Conservation (phyloP, 345 rosid genomes). For the Pugionium dolabratum region DNA sequence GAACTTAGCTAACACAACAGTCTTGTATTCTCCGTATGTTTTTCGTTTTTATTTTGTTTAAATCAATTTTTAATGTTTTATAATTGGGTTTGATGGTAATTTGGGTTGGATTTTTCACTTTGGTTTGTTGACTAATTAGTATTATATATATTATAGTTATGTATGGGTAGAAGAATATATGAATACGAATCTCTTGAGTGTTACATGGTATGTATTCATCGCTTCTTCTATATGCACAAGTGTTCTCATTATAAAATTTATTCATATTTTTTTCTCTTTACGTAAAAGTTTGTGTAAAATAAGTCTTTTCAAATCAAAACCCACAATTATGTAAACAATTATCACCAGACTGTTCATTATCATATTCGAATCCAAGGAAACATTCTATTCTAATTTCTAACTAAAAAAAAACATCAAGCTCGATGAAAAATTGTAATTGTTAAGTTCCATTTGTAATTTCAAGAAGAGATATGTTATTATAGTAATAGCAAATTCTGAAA, state of each 20-base stretch:
- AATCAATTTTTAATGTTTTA: conserved; percentile 22
- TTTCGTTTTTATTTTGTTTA: conserved; percentile 3
- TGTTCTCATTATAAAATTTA: conserved; percentile 8
- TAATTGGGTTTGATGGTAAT: conserved; percentile 29
- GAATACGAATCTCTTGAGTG: conserved; percentile 31
- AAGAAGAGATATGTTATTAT: too few species aligned
- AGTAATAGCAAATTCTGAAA: too few species aligned
- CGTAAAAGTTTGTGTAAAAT: background rate
- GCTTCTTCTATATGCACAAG: conserved; percentile 34
- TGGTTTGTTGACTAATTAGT: conserved; percentile 20
- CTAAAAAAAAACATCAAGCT: too few species aligned
- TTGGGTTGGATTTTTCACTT: conserved; percentile 31
- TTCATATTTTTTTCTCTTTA: background rate
- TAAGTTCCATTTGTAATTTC: background rate
- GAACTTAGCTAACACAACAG: conserved; percentile 44
- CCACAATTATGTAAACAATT: background rate
- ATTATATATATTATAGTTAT: conserved; percentile 5
- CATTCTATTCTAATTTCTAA: background rate
- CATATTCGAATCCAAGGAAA: background rate
- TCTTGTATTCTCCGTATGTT: conserved; percentile 18
- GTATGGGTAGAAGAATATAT: conserved; percentile 39
- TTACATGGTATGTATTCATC: conserved; percentile 34
- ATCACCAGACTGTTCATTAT: background rate
- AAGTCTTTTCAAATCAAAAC: background rate
- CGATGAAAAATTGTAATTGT: too few species aligned